Conservation (phyloP, 768 basidiomycete genomes). For the Rhodosporidiobolus sp. region DNA sequence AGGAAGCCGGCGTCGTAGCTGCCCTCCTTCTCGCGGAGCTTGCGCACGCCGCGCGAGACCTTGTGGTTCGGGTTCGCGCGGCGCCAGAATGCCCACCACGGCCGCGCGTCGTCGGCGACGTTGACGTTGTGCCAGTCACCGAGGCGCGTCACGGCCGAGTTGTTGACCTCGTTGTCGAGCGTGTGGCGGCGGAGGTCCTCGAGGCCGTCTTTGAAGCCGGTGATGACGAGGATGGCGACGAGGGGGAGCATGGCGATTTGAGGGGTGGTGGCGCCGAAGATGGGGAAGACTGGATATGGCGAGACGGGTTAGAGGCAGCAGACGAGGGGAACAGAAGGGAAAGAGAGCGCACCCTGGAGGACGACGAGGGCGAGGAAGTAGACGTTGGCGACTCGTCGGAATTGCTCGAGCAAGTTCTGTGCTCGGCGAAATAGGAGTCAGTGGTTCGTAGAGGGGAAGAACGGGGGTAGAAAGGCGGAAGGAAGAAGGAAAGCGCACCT, state of each 20-base stretch:
- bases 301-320: constrained; percentile 34
- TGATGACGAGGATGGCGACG: constrained; percentile 78
- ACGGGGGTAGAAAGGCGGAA: too few species aligned
- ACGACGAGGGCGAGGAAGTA: constrained; percentile 61
- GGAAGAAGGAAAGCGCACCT: constrained; percentile 48
- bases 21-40: constrained; percentile 76
- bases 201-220: constrained; percentile 90
- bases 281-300: constrained; percentile 65
- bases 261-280: constrained; percentile 84
- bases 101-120: constrained; percentile 69
- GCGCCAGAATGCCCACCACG: constrained; percentile 64
- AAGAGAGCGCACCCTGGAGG: constrained; percentile 61
- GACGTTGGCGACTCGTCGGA: constrained; percentile 84
- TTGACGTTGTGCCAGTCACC: constrained; percentile 89
- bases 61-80: constrained; percentile 61
- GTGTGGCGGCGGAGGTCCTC: constrained; percentile 89
- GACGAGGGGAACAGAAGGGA: background rate
- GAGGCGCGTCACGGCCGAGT: constrained; percentile 83
- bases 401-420: constrained; percentile 87
- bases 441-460: too few species aligned
- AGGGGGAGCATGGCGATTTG: constrained; percentile 79
- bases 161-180: constrained; percentile 92
- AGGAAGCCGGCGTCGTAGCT: constrained; percentile 42
- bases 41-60: constrained; percentile 78
- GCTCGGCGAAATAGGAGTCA: background rate